These are phyloP conservation scores for Candida nemodendra DNA, from an alignment of 805 yeast genomes.

Conservation along the genomic window DNA sequence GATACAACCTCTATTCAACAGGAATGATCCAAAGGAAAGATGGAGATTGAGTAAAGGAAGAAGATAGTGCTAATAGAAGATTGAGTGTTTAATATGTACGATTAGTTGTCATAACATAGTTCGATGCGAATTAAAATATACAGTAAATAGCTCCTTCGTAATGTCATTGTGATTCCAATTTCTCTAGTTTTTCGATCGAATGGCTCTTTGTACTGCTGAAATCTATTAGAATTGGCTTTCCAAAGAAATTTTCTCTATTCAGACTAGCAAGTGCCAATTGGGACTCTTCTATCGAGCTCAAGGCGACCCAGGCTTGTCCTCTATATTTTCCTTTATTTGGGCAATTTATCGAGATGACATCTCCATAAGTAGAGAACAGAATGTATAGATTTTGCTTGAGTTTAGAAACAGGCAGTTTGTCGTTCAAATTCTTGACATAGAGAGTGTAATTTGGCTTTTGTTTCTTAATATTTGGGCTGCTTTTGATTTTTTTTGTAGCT, in stretches of 20 bases:
- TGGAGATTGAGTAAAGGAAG: conserved; percentile 68
- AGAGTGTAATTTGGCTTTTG: conserved; percentile 40
- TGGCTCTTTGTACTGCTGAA: conserved; percentile 38
- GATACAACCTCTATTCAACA: conserved; percentile 70
- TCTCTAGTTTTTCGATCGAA: conserved; percentile 19
- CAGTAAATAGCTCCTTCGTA: too few relatives aligned
- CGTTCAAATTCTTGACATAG: conserved; percentile 59
- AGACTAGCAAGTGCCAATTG: conserved; percentile 47
- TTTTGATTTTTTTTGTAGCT: conserved; percentile 3
- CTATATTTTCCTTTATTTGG: conserved; percentile 45
- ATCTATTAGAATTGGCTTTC: conserved; percentile 46
- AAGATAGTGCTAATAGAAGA: conserved; percentile 11
- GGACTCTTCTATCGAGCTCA: conserved; percentile 50
- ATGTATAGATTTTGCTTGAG: conserved; percentile 56
- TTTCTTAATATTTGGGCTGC: neutral
- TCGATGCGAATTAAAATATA: too few relatives aligned
- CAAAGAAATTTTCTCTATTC: conserved; percentile 51
- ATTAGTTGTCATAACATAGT: too few relatives aligned
- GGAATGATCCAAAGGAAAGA: conserved; percentile 57
- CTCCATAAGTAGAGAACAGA: conserved; percentile 63
- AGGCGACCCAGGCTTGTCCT: conserved; percentile 67
- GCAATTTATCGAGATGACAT: conserved; percentile 50
- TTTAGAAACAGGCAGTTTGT: conserved; percentile 44
- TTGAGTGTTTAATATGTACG: neutral
- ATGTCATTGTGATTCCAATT: neutral